A percentile compares a stretch with the other conserved stretches of the same genome.
Evolutionary conservation across 108 stramenopile species (phyloP).

Genomic region (Phaeodactylum tricornutum): DNA sequence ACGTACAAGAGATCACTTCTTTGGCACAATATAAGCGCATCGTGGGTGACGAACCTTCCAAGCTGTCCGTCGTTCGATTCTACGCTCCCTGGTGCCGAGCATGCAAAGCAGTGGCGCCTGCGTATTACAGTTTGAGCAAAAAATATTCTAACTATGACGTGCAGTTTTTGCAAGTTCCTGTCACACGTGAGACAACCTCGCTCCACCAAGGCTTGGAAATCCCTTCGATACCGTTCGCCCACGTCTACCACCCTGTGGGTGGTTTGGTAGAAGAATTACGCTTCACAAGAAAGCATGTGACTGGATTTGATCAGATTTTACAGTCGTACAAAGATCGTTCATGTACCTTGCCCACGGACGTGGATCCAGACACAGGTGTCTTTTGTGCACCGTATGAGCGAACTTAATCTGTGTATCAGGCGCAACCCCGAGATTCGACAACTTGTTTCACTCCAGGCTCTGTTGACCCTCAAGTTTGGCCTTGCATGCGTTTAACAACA

Average conservation of each 20-base stretch:
- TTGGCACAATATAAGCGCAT: slow-evolving; percentile 47
- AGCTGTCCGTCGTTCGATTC: slow-evolving; percentile 66
- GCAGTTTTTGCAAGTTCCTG: slow-evolving; percentile 61
- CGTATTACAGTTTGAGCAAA: slow-evolving; percentile 39
- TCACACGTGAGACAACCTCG: slow-evolving; percentile 49
- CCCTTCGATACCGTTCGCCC: slow-evolving; percentile 49
- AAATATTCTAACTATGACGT: slow-evolving; percentile 22
- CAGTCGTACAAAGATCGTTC: not conserved
- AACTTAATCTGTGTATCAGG: no score
- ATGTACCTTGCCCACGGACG: not conserved
- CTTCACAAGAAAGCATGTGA: not conserved
- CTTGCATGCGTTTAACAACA: no score
- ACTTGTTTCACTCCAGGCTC: no score
- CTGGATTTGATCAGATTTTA: not conserved
- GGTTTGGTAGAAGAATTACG: slow-evolving; percentile 49
- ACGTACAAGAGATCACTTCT: slow-evolving; percentile 31
- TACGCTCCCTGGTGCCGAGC: slow-evolving; percentile 75
- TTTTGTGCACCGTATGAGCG: slow-evolving; percentile 1
- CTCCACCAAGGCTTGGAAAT: slow-evolving; percentile 70
- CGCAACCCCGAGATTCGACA: no score
- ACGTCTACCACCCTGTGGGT: slow-evolving; percentile 56
- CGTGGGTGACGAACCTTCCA: slow-evolving; percentile 22
- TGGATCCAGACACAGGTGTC: slow-evolving; percentile 2
- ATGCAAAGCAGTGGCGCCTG: slow-evolving; percentile 59
- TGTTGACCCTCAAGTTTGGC: no score